Base-by-base conservation (phyloP, 2,329 filamentous ascomycete species). In the Eurotiales sp. region DNA sequence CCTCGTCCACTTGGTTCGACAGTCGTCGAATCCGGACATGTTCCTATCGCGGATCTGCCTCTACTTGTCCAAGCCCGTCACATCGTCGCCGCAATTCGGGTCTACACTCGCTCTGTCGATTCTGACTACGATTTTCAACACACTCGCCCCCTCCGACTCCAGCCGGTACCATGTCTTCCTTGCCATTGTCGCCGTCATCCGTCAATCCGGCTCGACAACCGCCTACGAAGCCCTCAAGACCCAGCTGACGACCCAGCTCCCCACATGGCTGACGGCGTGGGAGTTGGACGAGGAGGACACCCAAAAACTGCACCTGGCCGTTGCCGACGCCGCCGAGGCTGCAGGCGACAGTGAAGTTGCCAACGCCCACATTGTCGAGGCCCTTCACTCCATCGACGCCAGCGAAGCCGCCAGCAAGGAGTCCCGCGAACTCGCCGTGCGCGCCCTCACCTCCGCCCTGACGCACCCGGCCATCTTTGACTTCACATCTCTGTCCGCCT, bases 71-170 rank as follows among this genome's bases (percentile, higher is more conserved):
- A 87, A 89, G 70, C 92, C 93, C 58, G 84, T 97, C 67, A 83
- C 86, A 56, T 88, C 88, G 56, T 95, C 92, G 46, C 88, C 90
- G 49, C 78, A 86, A 61, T 91, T 96, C 75, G 90, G 91, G 61
- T 80, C 87, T 56, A 86, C 87, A 45, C 82, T 99, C 59, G 90
- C 90, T 58, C 86, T 97, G 61, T 90, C 90, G 60, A 87, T 93
- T 62, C 83, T 99, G 61, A 90, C 89, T 67, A 96, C 91, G 63
- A 84, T 99, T 66, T 99, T 97, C 85, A 99, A 99, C 81, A 86
- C 95, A 59, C 82, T 97, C 60, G 76, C 85, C 60, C 76, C 85
- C 55, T 78, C 85, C 64, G 86, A 90, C 67, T 85, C 89, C 50
- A 82, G 88, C 66, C 86, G 93, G 55, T 96, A 87, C 74, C 87